A percentile compares a stretch with the other conserved stretches of the same genome.
Conservation (phyloP, 108 stramenopile species). For the Cylindrotheca closterium region DNA sequence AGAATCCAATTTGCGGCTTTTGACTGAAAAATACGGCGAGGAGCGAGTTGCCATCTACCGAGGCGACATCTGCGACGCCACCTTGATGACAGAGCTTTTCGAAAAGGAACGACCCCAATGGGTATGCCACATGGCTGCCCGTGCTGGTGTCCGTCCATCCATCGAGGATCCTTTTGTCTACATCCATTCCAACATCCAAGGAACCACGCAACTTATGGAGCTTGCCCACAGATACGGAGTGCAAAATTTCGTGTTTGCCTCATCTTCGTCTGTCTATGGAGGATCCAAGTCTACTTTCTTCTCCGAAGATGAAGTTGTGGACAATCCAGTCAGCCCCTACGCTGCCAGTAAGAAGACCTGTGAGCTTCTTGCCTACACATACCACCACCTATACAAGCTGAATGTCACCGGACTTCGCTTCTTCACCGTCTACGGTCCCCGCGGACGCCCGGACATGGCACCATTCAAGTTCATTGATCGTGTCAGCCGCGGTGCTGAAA, state of each 20-base stretch:
- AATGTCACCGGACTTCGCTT: conserved; percentile 88
- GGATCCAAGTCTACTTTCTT: conserved; percentile 83
- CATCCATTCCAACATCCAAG: conserved; percentile 88
- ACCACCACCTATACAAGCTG: conserved; percentile 87
- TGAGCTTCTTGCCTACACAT: conserved; percentile 90
- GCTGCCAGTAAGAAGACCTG: conserved; percentile 83
- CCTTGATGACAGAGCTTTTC: conserved; percentile 72
- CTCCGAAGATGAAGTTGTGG: conserved; percentile 88
- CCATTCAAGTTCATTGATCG: conserved; percentile 98
- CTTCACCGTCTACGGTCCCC: conserved; percentile 98
- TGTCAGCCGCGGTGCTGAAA: conserved; percentile 84
- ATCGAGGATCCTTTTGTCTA: conserved; percentile 93
- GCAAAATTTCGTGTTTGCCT: conserved; percentile 90
- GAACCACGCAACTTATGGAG: conserved; percentile 86
- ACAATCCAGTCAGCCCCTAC: conserved; percentile 77
- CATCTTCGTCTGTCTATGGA: conserved; percentile 88
- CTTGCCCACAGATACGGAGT: conserved; percentile 62
- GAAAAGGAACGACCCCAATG: conserved; percentile 60
- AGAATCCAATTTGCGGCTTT: conserved; percentile 78
- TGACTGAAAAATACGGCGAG: conserved; percentile 47
- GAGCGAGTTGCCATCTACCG: conserved; percentile 61
- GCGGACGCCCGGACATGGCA: conserved; percentile 99
- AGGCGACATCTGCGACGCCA: conserved; percentile 91
- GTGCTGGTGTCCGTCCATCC: conserved; percentile 88
- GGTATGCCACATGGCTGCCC: conserved; percentile 92